These are phyloP conservation scores for rapeseed (Brassica napus) DNA, from an alignment of 345 rosid genomes.

Conservation along the genomic window Da-Ae NC_063435.1:25208001-25208500, in stretches of 20 bases:
- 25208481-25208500: no score
- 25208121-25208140: neutral
- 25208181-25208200: no score
- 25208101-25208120: neutral
- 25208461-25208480: no score
- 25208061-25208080: neutral
- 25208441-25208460: no score
- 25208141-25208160: neutral
- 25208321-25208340: constrained; percentile 26
- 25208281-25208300: constrained; percentile 1
- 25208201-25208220: no score
- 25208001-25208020: neutral
- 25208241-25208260: neutral
- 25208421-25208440: no score
- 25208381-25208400: no score
- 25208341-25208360: neutral
- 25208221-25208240: neutral
- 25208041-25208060: neutral
- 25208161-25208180: neutral
- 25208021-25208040: neutral
- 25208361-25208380: constrained; percentile 13
- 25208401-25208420: no score
- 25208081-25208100: neutral
- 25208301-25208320: neutral
- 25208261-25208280: neutral